Base-by-base conservation (phyloP, 306 rosid species). In the Begonia peltatifolia region DNA sequence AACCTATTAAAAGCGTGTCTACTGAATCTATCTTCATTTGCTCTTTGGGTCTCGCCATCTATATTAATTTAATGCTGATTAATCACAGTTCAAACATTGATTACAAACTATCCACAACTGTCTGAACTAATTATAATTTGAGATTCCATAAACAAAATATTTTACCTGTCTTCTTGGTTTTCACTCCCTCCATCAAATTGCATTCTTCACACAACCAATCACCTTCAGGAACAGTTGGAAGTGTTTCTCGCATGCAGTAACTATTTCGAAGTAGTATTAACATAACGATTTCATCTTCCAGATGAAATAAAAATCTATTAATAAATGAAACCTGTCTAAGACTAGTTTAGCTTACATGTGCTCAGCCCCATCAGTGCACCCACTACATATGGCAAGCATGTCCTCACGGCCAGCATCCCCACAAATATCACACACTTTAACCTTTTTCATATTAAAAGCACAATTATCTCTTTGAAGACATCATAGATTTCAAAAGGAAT, bases 331-430 rank as follows among this genome's bases (percentile, higher is more conserved):
- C 51, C 42, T 43, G 57, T 57, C 59, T 60, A 48, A 11, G 41
- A 56, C 55, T 42, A 67, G 63, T 15, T 16, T 11, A 9, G 20
- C 95, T 71, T 76, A 89, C 97, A 71, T 89, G 75, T 89, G 97
- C 56, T 89, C 97, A 44, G 97, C 97, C 13, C 97, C 97, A 60
- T 89, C 97, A 35, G 79, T 80, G 69, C 97, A 89, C 71, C 87
- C 76, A 69, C 89, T 67, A 74, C 97, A 89, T 41, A 76, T 78
- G 60, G 90, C 97, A 64, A 89, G 97, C 64, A 65, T 50, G 54
- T 84, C 82, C 58, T 84, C 95, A 14, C 89, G 93, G 56, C 97
- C 97, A 52, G 97, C 79, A 67, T 89, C 97, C 60, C 97, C 97
- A 65, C 97, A 89, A 54, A 84, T 89, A 77, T 89, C 97, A 69